These are phyloP conservation scores for Penicillium roqueforti DNA, from an alignment of 495 filamentous ascomycete species.

Conservation along the genomic window DNA sequence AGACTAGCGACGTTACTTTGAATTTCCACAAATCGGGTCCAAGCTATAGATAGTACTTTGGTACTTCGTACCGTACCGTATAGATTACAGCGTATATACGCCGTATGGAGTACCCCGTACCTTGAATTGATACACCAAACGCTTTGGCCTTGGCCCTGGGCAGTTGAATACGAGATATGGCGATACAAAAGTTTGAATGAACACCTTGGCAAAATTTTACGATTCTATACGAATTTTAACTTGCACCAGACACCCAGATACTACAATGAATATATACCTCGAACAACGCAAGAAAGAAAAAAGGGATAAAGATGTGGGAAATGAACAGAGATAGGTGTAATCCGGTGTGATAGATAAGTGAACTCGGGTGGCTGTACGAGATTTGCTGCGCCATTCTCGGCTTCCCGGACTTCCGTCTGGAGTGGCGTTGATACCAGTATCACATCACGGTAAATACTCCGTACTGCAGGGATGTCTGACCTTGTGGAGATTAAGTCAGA, in stretches of 20 bases:
- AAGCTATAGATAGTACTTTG: neutral
- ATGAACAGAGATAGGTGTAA: neutral
- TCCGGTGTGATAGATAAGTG: neutral
- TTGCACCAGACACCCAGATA: neutral
- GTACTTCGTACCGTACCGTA: neutral
- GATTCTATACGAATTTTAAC: too few relatives aligned
- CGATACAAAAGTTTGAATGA: too few relatives aligned
- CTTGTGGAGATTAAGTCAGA: neutral
- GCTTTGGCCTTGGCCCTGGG: neutral
- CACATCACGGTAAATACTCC: neutral
- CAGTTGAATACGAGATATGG: neutral
- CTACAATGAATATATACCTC: neutral
- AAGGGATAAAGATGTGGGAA: neutral
- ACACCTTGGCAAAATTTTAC: too few relatives aligned
- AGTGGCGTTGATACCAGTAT: neutral
- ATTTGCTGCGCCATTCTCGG: neutral
- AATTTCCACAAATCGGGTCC: neutral
- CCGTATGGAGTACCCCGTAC: neutral
- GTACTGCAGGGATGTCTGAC: neutral
- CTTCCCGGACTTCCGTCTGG: neutral
- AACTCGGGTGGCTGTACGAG: neutral
- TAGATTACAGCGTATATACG: too few relatives aligned
- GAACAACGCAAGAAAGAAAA: neutral
- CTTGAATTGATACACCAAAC: neutral
- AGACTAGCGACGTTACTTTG: neutral